Base-by-base conservation (phyloP, 805 yeast genomes). In the Saturnispora kantuleensis region DNA sequence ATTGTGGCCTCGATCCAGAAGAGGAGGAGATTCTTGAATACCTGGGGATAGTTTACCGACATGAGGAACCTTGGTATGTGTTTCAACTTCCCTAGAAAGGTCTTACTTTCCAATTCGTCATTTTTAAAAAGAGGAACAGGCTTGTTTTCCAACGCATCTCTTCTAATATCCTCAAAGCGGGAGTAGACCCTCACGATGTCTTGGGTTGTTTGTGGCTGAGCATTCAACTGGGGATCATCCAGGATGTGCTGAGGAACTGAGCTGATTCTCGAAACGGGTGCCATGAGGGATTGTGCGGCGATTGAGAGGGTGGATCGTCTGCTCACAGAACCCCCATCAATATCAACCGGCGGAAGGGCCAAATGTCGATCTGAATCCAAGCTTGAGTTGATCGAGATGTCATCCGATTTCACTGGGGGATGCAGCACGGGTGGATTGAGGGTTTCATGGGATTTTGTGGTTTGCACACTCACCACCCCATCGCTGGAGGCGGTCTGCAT, bases 161-260 rank as follows among this genome's bases (percentile, higher is more conserved):
- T 39, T 40, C 43, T 42, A n/a, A 48, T 32, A 5, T 43, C 62
- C 16, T 71, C 72, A 49, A 63, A 65, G 47, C 73, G 74, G 2
- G 80, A 74, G 51, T 76, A 77, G 39, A 73, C 74, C 31, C 65
- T 57, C 35, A 77, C 71, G n/a, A 77, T 64, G 45, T 73, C 76
- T 29, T 59, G 53, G 41, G 72, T 61, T 10, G 54, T 64, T 49
- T 74, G 71, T 1, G 76, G 49, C 3, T 15, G 16, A 17, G 33
- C 17, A 16, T 36, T 35, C 2, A 33, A 17, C 8, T 35, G 29
- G 2, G 34, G 12, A 35, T 45, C 42, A 9, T 72, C 47, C 57
- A 41, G 55, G 8, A 66, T 29, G 18, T 54, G 45, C 11, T 45
- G 42, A 5, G 53, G 51, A 13, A 51, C 45, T 6, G 51, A 42